These are phyloP conservation scores for Globisporangium polare DNA, from an alignment of 352 stramenopile species.

Conservation along the genomic window DNA sequence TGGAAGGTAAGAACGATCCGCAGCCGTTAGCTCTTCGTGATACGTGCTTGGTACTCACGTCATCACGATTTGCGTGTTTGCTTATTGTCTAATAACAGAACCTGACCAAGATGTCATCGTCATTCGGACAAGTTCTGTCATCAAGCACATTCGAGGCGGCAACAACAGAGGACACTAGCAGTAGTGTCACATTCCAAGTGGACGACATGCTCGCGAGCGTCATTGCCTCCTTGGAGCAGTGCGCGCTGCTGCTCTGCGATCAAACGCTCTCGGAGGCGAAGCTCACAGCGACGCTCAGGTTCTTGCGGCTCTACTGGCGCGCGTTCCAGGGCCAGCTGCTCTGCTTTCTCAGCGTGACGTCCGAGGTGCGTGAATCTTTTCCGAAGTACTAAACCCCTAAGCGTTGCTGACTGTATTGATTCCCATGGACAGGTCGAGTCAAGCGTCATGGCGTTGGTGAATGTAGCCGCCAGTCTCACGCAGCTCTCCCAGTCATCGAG, in stretches of 20 bases:
- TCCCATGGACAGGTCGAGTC: conserved; percentile 26
- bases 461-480: conserved; percentile 33
- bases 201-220: conserved; percentile 28
- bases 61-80: not conserved
- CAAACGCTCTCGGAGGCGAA: not conserved
- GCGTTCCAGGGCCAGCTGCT: conserved; percentile 57
- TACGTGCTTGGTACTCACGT: not conserved
- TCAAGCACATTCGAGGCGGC: not conserved
- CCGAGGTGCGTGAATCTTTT: too few species aligned
- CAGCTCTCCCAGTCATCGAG: conserved; percentile 13
- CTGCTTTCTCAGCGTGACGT: conserved; percentile 19
- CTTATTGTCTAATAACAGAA: conserved; percentile 23
- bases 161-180: not conserved
- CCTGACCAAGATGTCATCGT: conserved; percentile 36
- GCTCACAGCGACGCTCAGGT: conserved; percentile 22
- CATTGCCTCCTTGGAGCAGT: conserved; percentile 29
- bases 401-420: not conserved
- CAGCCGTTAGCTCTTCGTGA: not conserved
- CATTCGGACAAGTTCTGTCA: conserved; percentile 19
- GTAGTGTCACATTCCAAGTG: conserved; percentile 17
- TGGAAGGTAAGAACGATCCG: conserved; percentile 36
- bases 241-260: conserved; percentile 15
- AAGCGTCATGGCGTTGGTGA: conserved; percentile 33
- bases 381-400: too few species aligned
- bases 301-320: conserved; percentile 52